Percentiles rank a stretch among this genome's conserved stretches.
Evolutionary conservation across 108 stramenopile genomes (phyloP).

Genomic region (Aureococcus anophagefferens): DNA sequence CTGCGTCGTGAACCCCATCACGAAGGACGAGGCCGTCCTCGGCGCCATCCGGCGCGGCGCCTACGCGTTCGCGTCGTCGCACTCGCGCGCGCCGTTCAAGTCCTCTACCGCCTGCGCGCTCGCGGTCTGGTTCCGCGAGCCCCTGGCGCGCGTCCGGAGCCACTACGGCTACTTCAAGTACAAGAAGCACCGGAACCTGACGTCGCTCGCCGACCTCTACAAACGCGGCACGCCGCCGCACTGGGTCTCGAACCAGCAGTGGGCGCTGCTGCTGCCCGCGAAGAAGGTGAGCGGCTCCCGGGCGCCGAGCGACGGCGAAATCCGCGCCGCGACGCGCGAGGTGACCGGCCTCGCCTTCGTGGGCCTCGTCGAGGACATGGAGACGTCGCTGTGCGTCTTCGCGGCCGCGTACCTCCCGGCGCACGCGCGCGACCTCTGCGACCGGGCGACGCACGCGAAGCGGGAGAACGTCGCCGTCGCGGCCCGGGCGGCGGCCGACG

Average conservation of each 20-base stretch:
- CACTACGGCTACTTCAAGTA: background rate
- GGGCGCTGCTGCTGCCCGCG: background rate
- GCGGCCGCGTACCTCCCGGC: background rate
- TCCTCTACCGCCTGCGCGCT: background rate
- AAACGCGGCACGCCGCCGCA: background rate
- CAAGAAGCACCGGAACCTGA: background rate
- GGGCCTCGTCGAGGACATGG: background rate
- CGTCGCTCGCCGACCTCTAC: background rate
- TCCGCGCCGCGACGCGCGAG: background rate
- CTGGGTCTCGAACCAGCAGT: slow-evolving; percentile 1
- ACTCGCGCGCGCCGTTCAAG: background rate
- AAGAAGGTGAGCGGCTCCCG: background rate
- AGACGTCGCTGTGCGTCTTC: background rate
- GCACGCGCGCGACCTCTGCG: background rate
- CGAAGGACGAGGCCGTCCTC: background rate
- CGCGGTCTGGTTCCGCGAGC: background rate
- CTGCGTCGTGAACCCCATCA: background rate
- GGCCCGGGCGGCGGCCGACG: background rate
- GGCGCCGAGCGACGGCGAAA: background rate
- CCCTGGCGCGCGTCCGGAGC: background rate
- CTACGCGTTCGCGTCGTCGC: background rate
- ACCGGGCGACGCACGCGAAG: background rate
- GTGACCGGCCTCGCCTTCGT: background rate
- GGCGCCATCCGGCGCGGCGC: background rate
- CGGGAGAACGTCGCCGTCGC: background rate